These are phyloP conservation scores for Paramecium tetraurelia DNA, from an alignment of 73 alveolate genomes.

Conservation along the genomic window DNA sequence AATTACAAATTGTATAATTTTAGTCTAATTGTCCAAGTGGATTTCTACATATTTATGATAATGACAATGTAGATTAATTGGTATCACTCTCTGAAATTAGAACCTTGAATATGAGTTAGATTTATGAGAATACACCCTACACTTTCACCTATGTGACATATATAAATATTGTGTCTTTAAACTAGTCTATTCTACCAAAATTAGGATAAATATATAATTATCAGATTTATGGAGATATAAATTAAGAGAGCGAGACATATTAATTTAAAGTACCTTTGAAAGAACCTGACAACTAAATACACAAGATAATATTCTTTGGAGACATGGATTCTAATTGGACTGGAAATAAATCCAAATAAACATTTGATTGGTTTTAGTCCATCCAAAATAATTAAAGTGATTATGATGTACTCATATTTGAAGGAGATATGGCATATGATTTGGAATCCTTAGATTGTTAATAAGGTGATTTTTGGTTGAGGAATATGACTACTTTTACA, in stretches of 20 bases:
- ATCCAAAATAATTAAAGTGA: not conserved
- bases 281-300: not conserved
- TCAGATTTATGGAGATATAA: not conserved
- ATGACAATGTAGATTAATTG: not conserved
- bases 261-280: conserved; percentile 14
- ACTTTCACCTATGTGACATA: not conserved
- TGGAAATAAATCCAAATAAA: not conserved
- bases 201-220: not conserved
- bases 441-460: conserved; percentile 11
- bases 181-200: not conserved
- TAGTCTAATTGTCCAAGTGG: conserved; percentile 9
- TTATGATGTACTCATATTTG: not conserved
- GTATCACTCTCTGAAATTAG: not conserved
- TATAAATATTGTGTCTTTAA: not conserved
- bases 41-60: not conserved
- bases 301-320: conserved; percentile 19
- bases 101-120: not conserved
- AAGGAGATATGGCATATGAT: conserved; percentile 50
- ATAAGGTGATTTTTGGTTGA: conserved; percentile 10
- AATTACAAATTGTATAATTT: not conserved
- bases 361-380: conserved; percentile 14
- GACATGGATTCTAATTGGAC: conserved; percentile 47
- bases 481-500: conserved; percentile 24
- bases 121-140: not conserved
- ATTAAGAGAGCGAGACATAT: not conserved